Percentiles rank a stretch among this genome's conserved stretches.
phyloP scores from a whole-genome alignment of 169 alveolate species.

The Cryptosporidium canis region DNA sequence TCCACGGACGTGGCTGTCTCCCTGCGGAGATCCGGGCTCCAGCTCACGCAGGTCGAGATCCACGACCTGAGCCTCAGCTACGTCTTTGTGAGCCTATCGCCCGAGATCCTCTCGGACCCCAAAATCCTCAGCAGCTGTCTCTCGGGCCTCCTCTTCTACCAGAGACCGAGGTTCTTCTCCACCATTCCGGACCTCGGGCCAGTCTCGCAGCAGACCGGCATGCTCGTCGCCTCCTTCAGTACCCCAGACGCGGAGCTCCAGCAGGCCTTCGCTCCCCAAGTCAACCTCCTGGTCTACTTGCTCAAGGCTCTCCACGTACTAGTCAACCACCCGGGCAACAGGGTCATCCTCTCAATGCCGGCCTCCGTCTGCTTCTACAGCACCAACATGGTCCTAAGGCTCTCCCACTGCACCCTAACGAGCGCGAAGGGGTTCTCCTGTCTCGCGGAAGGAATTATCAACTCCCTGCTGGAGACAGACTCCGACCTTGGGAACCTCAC shows the following conservation, averaged over 20 bases:
- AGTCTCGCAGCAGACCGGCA: slow-evolving; percentile 7
- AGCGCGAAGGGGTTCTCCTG: neutral
- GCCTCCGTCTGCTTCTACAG: slow-evolving; percentile 18
- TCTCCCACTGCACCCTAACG: neutral
- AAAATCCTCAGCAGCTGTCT: neutral
- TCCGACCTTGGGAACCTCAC: slow-evolving; percentile 11
- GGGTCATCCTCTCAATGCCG: neutral
- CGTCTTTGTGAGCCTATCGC: neutral
- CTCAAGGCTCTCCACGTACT: neutral
- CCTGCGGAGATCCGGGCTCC: neutral
- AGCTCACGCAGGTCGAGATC: neutral
- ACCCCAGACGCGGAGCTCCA: neutral
- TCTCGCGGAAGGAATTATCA: neutral
- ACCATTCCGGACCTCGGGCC: slow-evolving; percentile 15
- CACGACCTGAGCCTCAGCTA: neutral
- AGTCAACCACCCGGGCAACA: slow-evolving; percentile 3
- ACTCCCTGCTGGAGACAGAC: neutral
- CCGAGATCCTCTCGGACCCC: neutral
- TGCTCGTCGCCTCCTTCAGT: neutral
- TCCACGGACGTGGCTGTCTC: neutral
- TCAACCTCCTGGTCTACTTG: neutral
- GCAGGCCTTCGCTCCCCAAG: neutral
- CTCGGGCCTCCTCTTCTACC: neutral
- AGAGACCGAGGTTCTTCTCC: neutral
- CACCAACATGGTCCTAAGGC: neutral